A percentile compares a stretch with the other conserved stretches of the same genome.
Evolutionary conservation across 805 yeast genomes (phyloP).

Genomic region (Danielia oregonensis): DNA sequence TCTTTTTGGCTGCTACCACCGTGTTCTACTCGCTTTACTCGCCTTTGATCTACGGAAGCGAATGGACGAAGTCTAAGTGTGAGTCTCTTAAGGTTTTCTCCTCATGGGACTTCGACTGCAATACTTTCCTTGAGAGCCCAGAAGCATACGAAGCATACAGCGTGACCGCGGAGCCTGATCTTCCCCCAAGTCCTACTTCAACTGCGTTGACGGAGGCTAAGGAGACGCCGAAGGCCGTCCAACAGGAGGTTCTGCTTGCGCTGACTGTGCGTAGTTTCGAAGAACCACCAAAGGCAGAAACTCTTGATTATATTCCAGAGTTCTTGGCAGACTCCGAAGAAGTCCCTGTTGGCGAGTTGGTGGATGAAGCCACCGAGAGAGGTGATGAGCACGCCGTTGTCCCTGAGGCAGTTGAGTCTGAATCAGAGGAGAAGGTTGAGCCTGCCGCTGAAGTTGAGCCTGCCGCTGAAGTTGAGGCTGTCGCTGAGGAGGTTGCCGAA

Average conservation of each 20-base stretch:
- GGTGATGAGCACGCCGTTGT: conserved; percentile 3
- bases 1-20: conserved; percentile 47
- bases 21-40: conserved; percentile 59
- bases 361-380: conserved; percentile 11
- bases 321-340: conserved; percentile 8
- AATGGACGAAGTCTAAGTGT: conserved; percentile 76
- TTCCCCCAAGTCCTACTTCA: conserved; percentile 5
- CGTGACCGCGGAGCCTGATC: neutral
- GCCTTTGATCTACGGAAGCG: conserved; percentile 72
- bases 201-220: conserved; percentile 10
- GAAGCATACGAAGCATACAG: conserved; percentile 20
- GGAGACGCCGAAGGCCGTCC: conserved; percentile 5
- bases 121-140: conserved; percentile 40
- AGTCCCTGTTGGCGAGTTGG: conserved; percentile 13
- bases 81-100: conserved; percentile 51
- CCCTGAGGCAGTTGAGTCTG: conserved; percentile 2
- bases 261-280: conserved; percentile 3
- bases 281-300: conserved; percentile 15
- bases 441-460: conserved; percentile 1
- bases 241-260: neutral
- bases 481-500: neutral
- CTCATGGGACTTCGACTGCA: conserved; percentile 90
- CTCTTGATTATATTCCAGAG: conserved; percentile 12
- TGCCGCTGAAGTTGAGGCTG: conserved; percentile 1
- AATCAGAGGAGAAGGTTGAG: conserved; percentile 1